These are phyloP conservation scores for Aspergillus fructus DNA, from an alignment of 2,329 filamentous ascomycete species.

Conservation along the genomic window DNA sequence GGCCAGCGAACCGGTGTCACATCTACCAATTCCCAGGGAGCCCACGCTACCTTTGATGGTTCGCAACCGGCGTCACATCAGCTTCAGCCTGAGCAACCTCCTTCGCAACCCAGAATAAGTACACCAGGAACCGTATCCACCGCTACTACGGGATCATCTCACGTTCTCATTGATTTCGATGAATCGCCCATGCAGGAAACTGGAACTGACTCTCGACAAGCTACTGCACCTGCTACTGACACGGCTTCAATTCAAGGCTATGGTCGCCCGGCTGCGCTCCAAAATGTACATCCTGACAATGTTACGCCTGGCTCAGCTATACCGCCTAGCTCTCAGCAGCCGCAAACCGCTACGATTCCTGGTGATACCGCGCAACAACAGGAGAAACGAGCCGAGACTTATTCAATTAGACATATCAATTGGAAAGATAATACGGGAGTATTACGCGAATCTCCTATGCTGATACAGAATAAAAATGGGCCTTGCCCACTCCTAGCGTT, in stretches of 20 bases:
- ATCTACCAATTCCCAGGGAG: slow-evolving; percentile 14
- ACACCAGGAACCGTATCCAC: slow-evolving; percentile 25
- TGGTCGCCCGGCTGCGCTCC: neutral
- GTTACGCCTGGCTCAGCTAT: slow-evolving; percentile 5
- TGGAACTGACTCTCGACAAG: slow-evolving; percentile 8
- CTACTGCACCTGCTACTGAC: slow-evolving; percentile 15
- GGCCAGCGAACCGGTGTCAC: slow-evolving; percentile 13
- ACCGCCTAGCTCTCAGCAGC: slow-evolving; percentile 6
- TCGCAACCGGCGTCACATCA: neutral
- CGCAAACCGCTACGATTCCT: slow-evolving; percentile 18
- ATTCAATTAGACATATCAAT: slow-evolving; percentile 86
- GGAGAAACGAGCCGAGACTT: slow-evolving; percentile 68
- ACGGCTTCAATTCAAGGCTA: neutral
- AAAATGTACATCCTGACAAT: neutral
- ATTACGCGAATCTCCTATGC: slow-evolving; percentile 75
- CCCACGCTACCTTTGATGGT: slow-evolving; percentile 1
- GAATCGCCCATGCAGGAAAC: slow-evolving; percentile 9
- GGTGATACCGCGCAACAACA: slow-evolving; percentile 36
- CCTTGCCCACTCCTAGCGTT: slow-evolving; percentile 90
- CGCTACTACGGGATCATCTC: slow-evolving; percentile 30
- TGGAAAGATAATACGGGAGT: slow-evolving; percentile 73
- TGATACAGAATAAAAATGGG: slow-evolving; percentile 91
- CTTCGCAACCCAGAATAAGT: slow-evolving; percentile 19
- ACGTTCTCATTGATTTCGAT: slow-evolving; percentile 34
- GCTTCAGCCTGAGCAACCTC: slow-evolving; percentile 11